Conservation (phyloP, 1,284 basidiomycete species). For the Trametes hirsuta region DNA sequence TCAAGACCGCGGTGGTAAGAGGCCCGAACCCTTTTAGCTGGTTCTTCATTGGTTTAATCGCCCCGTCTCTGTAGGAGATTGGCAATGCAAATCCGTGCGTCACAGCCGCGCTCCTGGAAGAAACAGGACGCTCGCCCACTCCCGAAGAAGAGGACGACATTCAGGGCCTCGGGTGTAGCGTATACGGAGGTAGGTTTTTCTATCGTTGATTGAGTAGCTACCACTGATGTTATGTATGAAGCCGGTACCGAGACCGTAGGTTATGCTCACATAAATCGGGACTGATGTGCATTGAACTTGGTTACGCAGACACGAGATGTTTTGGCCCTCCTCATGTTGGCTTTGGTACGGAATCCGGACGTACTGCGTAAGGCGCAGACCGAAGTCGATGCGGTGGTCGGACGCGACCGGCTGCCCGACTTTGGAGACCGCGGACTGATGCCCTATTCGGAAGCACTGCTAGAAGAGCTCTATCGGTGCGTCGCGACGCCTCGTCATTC, state of each 20-base stretch:
- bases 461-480: conserved; percentile 52
- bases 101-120: conserved; percentile 16
- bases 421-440: conserved; percentile 20
- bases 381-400: conserved; percentile 23
- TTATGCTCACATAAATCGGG: background rate
- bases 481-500: background rate
- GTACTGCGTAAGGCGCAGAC: conserved; percentile 17
- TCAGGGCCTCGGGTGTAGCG: conserved; percentile 19
- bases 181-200: conserved; percentile 25
- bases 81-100: conserved; percentile 18
- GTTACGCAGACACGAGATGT: conserved; percentile 1
- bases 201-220: background rate
- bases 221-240: background rate
- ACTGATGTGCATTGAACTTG: background rate
- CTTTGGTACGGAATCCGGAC: conserved; percentile 22
- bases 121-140: background rate
- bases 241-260: conserved; percentile 31
- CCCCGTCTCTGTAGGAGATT: background rate
- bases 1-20: conserved; percentile 23
- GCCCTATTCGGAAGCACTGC: conserved; percentile 45
- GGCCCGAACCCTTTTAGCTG: too few species aligned
- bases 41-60: background rate
- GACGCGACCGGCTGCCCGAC: conserved; percentile 20
- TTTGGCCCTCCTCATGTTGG: conserved; percentile 15
- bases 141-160: conserved; percentile 25